Percentiles rank a stretch among this genome's conserved stretches.
Conservation (phyloP, 768 basidiomycete genomes). For the Exsudoporus frostii region DNA sequence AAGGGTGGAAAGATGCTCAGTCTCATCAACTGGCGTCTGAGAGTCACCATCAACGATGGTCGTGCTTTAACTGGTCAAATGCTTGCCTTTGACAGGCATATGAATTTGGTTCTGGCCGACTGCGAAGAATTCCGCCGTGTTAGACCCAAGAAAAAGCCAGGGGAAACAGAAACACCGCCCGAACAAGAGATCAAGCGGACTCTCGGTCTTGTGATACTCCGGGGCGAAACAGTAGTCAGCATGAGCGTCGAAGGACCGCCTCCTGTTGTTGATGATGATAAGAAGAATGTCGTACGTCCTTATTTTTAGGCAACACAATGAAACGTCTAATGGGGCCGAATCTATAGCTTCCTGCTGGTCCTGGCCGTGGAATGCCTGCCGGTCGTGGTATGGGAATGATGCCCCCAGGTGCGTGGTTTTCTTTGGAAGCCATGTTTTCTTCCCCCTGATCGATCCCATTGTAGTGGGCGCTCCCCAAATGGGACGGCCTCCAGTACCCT, state of each 20-base stretch:
- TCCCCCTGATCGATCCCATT: slow-evolving; percentile 12
- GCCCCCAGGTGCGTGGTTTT: slow-evolving; percentile 63
- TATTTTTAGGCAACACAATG: slow-evolving; percentile 5
- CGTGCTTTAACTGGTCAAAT: slow-evolving; percentile 95
- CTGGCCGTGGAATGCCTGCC: slow-evolving; percentile 93
- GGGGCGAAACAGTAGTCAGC: slow-evolving; percentile 96
- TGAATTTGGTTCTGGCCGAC: slow-evolving; percentile 98
- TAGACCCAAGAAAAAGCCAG: slow-evolving; percentile 86
- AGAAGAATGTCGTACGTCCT: slow-evolving; percentile 69
- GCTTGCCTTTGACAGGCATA: slow-evolving; percentile 99
- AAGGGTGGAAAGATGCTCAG: slow-evolving; percentile 98
- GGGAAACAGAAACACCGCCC: slow-evolving; percentile 65
- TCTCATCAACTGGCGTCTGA: slow-evolving; percentile 97
- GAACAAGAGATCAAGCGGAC: slow-evolving; percentile 95
- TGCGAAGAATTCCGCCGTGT: slow-evolving; percentile 97
- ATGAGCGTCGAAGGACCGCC: slow-evolving; percentile 95
- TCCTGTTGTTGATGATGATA: slow-evolving; percentile 85
- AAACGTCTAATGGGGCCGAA: slow-evolving; percentile 18
- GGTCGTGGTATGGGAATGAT: slow-evolving; percentile 97
- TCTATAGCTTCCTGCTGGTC: slow-evolving; percentile 74
- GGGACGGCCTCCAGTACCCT: slow-evolving; percentile 65
- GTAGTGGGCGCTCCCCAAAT: slow-evolving; percentile 59
- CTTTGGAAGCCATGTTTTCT: slow-evolving; percentile 15
- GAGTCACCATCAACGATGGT: slow-evolving; percentile 96
- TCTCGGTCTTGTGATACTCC: slow-evolving; percentile 92